phyloP scores from a whole-genome alignment of 257 asterid genomes.

The Leptodermis oblonga region DNA sequence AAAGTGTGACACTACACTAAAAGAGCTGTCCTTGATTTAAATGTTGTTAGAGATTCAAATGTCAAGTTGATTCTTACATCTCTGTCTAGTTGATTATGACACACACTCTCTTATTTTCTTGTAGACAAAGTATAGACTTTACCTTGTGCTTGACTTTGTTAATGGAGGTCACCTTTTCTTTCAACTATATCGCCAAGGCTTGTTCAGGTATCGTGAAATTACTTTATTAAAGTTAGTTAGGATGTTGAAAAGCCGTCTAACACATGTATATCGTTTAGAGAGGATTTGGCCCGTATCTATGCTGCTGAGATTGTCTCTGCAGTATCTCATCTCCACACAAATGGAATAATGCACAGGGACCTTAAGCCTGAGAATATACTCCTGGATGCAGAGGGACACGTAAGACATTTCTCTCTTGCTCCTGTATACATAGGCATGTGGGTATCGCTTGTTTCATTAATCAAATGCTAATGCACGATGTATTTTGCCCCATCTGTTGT shows the following conservation, averaged over 20 bases:
- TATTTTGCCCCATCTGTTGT: slow-evolving; percentile 6
- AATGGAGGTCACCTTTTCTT: slow-evolving; percentile 92
- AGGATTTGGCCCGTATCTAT: slow-evolving; percentile 68
- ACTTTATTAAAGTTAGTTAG: not conserved
- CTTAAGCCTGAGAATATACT: slow-evolving; percentile 82
- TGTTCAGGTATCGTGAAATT: slow-evolving; percentile 50
- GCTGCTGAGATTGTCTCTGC: slow-evolving; percentile 83
- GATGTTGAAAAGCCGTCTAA: slow-evolving; percentile 2
- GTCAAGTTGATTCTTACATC: slow-evolving; percentile 5
- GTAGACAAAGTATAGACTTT: slow-evolving; percentile 68
- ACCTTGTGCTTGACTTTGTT: slow-evolving; percentile 79
- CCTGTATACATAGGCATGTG: not conserved
- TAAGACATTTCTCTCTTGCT: slow-evolving; percentile 27
- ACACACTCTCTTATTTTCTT: slow-evolving; percentile 9
- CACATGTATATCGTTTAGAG: slow-evolving; percentile 37
- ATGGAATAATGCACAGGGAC: slow-evolving; percentile 83
- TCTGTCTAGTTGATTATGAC: too few species aligned
- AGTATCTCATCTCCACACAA: slow-evolving; percentile 64
- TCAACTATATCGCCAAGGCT: slow-evolving; percentile 75
- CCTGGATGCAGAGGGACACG: slow-evolving; percentile 77
- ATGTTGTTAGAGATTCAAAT: not conserved
- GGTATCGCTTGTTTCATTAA: not conserved
- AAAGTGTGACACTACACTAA: not conserved
- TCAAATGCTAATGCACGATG: not conserved
- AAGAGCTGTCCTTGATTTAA: not conserved